Evolutionary conservation across 495 filamentous ascomycete species (phyloP).

Genomic region (Hypomontagnella submonticulosa): DNA sequence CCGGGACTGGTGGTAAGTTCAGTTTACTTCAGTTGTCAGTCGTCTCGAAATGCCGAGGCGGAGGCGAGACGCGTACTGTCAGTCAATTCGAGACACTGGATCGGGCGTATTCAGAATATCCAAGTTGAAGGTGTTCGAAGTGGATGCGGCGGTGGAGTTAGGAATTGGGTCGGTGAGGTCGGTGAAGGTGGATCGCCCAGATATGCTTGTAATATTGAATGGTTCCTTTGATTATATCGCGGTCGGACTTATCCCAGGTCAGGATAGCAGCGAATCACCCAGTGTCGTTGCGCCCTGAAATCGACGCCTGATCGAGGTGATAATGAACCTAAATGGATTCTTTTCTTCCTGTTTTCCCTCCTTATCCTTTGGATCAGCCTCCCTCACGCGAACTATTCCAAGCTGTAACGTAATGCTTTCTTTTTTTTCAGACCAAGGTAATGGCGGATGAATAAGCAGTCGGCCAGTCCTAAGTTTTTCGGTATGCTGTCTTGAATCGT

Average conservation of each 20-base stretch:
- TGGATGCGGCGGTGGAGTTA: slow-evolving; percentile 18
- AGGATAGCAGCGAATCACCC: slow-evolving; percentile 6
- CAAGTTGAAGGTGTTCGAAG: slow-evolving; percentile 6
- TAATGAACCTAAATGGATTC: neutral
- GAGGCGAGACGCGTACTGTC: slow-evolving; percentile 12
- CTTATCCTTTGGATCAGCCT: slow-evolving; percentile 22
- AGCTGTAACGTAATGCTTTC: slow-evolving; percentile 15
- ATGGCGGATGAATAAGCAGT: slow-evolving; percentile 18
- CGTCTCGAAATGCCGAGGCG: slow-evolving; percentile 3
- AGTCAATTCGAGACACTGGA: slow-evolving; percentile 17
- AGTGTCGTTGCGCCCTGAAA: slow-evolving; percentile 7
- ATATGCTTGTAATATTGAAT: slow-evolving; percentile 19
- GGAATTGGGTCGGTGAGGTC: slow-evolving; percentile 10
- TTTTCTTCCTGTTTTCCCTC: slow-evolving; percentile 18
- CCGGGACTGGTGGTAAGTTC: slow-evolving; percentile 10
- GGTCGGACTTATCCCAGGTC: slow-evolving; percentile 16
- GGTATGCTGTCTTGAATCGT: slow-evolving; percentile 28
- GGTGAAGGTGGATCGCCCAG: slow-evolving; percentile 25
- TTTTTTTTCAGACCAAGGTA: slow-evolving; percentile 8
- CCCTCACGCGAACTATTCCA: slow-evolving; percentile 27
- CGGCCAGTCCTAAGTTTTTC: slow-evolving; percentile 11
- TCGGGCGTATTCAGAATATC: neutral
- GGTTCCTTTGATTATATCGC: slow-evolving; percentile 27
- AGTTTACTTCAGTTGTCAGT: slow-evolving; percentile 16
- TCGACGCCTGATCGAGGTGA: slow-evolving; percentile 8